A percentile compares a stretch with the other conserved stretches of the same genome.
phyloP scores from a whole-genome alignment of 2,329 filamentous ascomycete genomes.

The Hansfordia pulvinata region DNA sequence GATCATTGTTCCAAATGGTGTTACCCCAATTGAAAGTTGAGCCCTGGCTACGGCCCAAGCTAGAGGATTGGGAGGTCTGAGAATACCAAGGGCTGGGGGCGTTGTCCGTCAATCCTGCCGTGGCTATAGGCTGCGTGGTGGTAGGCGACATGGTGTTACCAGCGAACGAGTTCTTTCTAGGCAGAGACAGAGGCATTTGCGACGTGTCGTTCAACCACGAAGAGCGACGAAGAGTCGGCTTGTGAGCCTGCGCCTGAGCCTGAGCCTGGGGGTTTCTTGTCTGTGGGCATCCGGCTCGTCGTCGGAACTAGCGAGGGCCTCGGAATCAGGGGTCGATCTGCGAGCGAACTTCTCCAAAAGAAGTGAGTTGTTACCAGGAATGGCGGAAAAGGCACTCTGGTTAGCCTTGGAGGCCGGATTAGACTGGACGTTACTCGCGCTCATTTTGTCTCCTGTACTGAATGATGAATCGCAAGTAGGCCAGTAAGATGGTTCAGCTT shows the following conservation, averaged over 20 bases:
- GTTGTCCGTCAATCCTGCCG: no score
- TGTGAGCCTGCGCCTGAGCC: constrained; percentile 31
- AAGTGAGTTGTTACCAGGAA: constrained; percentile 46
- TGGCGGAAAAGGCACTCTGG: constrained; percentile 27
- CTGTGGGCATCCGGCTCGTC: constrained; percentile 67
- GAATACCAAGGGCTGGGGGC: constrained; percentile 38
- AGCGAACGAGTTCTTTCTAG: constrained; percentile 65
- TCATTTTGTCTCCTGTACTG: constrained; percentile 27
- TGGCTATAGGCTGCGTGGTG: constrained; percentile 68
- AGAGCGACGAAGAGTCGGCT: constrained; percentile 55
- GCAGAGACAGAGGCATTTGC: constrained; percentile 40
- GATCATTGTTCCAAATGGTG: constrained; percentile 71
- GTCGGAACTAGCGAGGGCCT: constrained; percentile 86
- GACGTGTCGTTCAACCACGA: constrained; percentile 82
- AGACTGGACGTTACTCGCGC: constrained; percentile 33
- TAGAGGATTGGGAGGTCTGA: constrained; percentile 31
- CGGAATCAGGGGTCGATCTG: constrained; percentile 84
- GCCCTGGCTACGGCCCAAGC: constrained; percentile 31
- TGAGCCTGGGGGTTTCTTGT: constrained; percentile 35
- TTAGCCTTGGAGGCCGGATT: constrained; percentile 36
- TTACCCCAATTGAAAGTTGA: constrained; percentile 58
- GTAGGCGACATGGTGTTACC: constrained; percentile 67
- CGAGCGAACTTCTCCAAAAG: constrained; percentile 64
- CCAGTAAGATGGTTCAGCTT: no score
- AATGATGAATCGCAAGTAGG: no score